Evolutionary conservation across 2,329 filamentous ascomycete species (phyloP).

Genomic region (Beauveria brongniartii): DNA sequence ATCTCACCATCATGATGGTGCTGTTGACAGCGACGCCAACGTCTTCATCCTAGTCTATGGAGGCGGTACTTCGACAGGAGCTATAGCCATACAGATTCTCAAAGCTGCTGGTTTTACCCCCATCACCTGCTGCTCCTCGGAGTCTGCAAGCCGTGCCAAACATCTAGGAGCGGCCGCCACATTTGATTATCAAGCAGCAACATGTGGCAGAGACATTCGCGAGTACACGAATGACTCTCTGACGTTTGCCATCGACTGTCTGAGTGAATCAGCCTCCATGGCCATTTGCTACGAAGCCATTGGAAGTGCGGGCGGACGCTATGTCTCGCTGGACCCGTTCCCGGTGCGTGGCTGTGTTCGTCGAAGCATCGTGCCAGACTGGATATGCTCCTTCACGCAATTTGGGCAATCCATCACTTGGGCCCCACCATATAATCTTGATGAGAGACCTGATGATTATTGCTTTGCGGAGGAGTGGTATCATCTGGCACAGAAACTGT

Average conservation of each 20-base stretch:
- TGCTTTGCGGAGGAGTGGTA: neutral
- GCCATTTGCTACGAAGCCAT: conserved; percentile 12
- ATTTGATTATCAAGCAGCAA: conserved; percentile 16
- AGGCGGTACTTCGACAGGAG: conserved; percentile 21
- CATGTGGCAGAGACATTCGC: conserved; percentile 16
- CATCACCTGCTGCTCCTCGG: neutral
- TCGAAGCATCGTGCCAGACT: neutral
- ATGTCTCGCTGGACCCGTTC: neutral
- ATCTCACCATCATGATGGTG: neutral
- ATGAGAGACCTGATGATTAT: neutral
- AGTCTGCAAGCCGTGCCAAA: neutral
- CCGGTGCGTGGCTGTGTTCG: neutral
- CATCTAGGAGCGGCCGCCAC: conserved; percentile 10
- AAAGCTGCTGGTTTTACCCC: neutral
- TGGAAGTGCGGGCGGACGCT: neutral
- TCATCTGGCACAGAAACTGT: neutral
- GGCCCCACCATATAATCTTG: neutral
- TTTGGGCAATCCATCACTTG: neutral
- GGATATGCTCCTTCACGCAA: neutral
- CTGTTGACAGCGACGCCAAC: conserved; percentile 2
- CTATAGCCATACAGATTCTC: conserved; percentile 18
- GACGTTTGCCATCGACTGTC: conserved; percentile 14
- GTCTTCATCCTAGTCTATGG: conserved; percentile 21
- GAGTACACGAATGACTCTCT: conserved; percentile 14
- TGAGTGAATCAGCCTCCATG: conserved; percentile 13